These are phyloP conservation scores for Cicer judaicum DNA, from an alignment of 306 rosid genomes.

Conservation along the genomic window DNA sequence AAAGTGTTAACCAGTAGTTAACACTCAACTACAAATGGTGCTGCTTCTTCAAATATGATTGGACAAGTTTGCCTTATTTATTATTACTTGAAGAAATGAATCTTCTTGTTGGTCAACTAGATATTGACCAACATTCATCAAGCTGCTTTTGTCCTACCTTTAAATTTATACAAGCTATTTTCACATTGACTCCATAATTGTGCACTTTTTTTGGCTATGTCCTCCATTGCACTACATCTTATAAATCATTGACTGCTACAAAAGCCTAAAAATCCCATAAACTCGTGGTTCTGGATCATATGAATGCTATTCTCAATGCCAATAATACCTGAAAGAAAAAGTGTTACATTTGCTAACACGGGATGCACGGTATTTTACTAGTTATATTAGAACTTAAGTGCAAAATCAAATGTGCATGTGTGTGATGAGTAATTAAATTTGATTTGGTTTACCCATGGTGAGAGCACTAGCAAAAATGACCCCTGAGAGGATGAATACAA, in stretches of 20 bases:
- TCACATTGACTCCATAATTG: neutral
- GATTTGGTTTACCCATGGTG: slow-evolving; percentile 72
- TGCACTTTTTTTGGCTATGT: neutral
- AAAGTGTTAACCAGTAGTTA: slow-evolving; percentile 65
- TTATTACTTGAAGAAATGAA: slow-evolving; percentile 40
- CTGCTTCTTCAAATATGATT: slow-evolving; percentile 7
- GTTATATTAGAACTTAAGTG: neutral
- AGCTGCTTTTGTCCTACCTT: neutral
- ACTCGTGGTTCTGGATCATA: slow-evolving; percentile 73
- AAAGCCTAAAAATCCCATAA: slow-evolving; percentile 85
- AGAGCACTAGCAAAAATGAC: slow-evolving; percentile 85
- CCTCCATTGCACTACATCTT: slow-evolving; percentile 21
- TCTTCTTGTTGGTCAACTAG: slow-evolving; percentile 60
- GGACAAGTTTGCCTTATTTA: slow-evolving; percentile 33
- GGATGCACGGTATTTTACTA: too few species aligned
- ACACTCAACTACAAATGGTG: slow-evolving; percentile 47
- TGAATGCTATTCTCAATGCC: slow-evolving; percentile 60
- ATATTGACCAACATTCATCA: slow-evolving; percentile 40
- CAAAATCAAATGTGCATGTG: neutral
- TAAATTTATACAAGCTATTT: slow-evolving; percentile 22
- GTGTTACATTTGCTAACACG: slow-evolving; percentile 9
- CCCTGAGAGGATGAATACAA: slow-evolving; percentile 83
- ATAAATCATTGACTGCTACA: slow-evolving; percentile 70
- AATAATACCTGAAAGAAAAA: slow-evolving; percentile 61
- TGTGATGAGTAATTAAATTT: neutral